Percentiles rank a stretch among this genome's conserved stretches.
Conservation (phyloP, 805 yeast species). For the Myxozyma sirexii region DNA sequence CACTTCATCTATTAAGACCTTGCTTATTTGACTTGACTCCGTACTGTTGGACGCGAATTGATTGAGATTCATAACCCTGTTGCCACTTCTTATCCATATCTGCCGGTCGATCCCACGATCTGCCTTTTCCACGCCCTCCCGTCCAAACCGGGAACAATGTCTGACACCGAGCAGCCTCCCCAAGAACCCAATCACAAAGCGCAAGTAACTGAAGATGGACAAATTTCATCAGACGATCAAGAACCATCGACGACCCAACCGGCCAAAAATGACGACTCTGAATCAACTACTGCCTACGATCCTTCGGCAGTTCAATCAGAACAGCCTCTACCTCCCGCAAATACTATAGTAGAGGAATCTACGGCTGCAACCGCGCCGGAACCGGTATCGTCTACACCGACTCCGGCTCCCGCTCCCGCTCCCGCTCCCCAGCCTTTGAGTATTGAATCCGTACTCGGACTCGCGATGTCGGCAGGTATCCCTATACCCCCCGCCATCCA, state of each 20-base stretch:
- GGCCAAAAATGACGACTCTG: neutral
- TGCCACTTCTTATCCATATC: too few relatives aligned
- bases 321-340: too few relatives aligned
- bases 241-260: too few relatives aligned
- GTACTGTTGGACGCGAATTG: neutral
- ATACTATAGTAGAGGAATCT: neutral
- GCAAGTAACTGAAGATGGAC: too few relatives aligned
- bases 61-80: neutral
- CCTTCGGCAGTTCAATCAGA: neutral
- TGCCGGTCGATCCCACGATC: too few relatives aligned
- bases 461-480: conserved; percentile 14
- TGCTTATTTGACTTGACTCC: neutral
- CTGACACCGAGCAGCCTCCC: neutral
- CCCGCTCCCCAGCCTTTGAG: neutral
- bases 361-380: neutral
- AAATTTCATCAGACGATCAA: too few relatives aligned
- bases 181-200: neutral
- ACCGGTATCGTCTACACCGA: neutral
- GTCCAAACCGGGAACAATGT: too few relatives aligned
- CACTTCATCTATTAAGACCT: neutral
- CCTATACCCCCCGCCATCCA: conserved; percentile 8
- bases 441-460: conserved; percentile 23
- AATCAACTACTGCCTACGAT: neutral
- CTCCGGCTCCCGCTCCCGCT: conserved; percentile 1
- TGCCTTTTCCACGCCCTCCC: too few relatives aligned